Evolutionary conservation across 2,329 filamentous ascomycete genomes (phyloP).

Genomic region (Curvularia lunata): DNA sequence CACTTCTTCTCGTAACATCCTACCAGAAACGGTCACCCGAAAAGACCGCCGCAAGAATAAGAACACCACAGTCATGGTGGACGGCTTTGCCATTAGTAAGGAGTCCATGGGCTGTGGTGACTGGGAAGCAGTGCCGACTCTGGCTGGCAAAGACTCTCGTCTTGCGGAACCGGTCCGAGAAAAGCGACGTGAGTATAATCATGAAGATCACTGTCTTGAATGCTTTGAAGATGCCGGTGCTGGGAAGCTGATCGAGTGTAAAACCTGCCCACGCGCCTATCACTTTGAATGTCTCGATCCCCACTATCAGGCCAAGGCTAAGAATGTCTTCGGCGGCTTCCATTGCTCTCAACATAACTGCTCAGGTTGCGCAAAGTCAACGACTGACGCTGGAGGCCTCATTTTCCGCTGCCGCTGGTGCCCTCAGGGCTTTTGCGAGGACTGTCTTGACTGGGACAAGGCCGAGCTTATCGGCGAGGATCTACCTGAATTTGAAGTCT

Average conservation of each 20-base stretch:
- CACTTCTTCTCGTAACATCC: constrained; percentile 44
- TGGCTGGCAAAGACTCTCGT: constrained; percentile 62
- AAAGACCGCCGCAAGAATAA: constrained; percentile 62
- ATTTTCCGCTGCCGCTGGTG: constrained; percentile 64
- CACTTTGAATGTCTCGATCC: constrained; percentile 59
- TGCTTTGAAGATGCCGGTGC: constrained; percentile 54
- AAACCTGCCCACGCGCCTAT: constrained; percentile 61
- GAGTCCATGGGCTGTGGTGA: constrained; percentile 60
- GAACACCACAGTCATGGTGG: constrained; percentile 63
- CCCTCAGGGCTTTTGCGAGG: constrained; percentile 63
- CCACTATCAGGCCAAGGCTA: constrained; percentile 52
- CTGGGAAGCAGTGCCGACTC: constrained; percentile 65
- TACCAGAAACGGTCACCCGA: constrained; percentile 50
- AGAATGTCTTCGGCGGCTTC: constrained; percentile 53
- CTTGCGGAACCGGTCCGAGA: constrained; percentile 57
- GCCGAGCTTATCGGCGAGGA: constrained; percentile 59
- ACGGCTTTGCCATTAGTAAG: constrained; percentile 63
- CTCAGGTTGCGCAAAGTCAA: constrained; percentile 59
- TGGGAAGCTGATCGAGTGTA: constrained; percentile 57
- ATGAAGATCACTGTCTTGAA: constrained; percentile 60
- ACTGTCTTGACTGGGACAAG: constrained; percentile 62
- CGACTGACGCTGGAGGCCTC: constrained; percentile 56
- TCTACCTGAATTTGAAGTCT: constrained; percentile 60
- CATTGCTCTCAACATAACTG: constrained; percentile 65
- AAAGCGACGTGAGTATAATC: constrained; percentile 56